Percentiles rank a stretch among this genome's conserved stretches.
These are phyloP conservation scores for Solanum habrochaites DNA, from an alignment of 257 asterid species.

Conservation along the genomic window DNA sequence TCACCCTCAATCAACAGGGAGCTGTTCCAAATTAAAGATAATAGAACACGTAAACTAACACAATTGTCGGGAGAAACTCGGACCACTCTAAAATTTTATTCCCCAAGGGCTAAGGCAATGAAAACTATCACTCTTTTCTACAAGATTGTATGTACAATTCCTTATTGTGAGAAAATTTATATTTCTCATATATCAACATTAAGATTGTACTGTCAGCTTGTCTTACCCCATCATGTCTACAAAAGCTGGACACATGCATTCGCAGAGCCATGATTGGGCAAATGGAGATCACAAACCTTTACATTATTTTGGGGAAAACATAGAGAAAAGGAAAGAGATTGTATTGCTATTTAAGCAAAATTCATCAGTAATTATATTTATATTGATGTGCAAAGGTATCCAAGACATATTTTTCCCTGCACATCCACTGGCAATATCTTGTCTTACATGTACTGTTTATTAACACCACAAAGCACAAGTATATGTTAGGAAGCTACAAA, in stretches of 20 bases:
- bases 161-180: not conserved
- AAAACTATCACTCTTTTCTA: not conserved
- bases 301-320: not conserved
- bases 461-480: not conserved
- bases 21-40: not conserved
- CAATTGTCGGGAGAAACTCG: not conserved
- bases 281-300: not conserved
- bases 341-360: not conserved
- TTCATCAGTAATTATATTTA: not conserved
- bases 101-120: not conserved
- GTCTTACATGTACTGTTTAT: not conserved
- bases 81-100: not conserved
- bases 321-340: not conserved
- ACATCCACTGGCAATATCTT: not conserved
- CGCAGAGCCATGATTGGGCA: not conserved
- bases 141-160: not conserved
- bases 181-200: not conserved
- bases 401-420: not conserved
- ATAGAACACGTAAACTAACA: not conserved
- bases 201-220: not conserved
- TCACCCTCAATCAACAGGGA: not conserved
- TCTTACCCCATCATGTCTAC: not conserved
- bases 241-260: not conserved
- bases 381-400: not conserved
- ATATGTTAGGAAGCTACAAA: not conserved